Conservation (phyloP, 805 yeast species). For the Debaryomyces castellii region DNA sequence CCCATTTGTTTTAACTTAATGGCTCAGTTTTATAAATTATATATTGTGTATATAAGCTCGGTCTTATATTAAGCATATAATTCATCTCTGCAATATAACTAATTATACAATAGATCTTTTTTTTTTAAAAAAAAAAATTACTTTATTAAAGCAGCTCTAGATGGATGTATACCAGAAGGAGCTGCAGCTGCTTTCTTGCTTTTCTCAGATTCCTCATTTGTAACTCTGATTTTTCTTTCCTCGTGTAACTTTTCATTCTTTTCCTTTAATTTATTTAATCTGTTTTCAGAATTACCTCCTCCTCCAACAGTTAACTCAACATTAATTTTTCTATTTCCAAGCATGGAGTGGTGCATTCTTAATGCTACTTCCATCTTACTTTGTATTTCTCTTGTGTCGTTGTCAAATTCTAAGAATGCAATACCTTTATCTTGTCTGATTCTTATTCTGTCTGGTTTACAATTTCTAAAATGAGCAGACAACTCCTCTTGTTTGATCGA, state of each 20-base stretch:
- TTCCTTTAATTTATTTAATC: conserved; percentile 66
- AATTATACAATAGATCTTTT: not conserved
- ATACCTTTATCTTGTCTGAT: conserved; percentile 84
- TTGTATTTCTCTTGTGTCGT: conserved; percentile 60
- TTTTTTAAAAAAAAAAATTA: conserved; percentile 7
- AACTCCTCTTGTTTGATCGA: conserved; percentile 63
- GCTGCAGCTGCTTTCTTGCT: conserved; percentile 5
- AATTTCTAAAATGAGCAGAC: conserved; percentile 66
- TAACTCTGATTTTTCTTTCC: conserved; percentile 63
- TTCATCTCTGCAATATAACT: not conserved
- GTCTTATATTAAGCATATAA: conserved; percentile 1
- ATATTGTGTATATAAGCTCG: not conserved
- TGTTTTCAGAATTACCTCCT: conserved; percentile 80
- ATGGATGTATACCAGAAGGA: conserved; percentile 53
- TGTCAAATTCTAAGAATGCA: conserved; percentile 83
- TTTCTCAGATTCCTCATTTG: conserved; percentile 17
- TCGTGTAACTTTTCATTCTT: conserved; percentile 75
- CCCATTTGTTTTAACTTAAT: conserved; percentile 1
- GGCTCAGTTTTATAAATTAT: not conserved
- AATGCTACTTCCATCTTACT: conserved; percentile 82
- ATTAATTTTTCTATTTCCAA: conserved; percentile 77
- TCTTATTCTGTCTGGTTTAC: conserved; percentile 74
- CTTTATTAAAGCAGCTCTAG: conserved; percentile 54
- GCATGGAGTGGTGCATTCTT: conserved; percentile 72
- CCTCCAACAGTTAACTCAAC: conserved; percentile 98